phyloP scores from a whole-genome alignment of 257 asterid genomes.

The Fraxinus excelsior region DNA sequence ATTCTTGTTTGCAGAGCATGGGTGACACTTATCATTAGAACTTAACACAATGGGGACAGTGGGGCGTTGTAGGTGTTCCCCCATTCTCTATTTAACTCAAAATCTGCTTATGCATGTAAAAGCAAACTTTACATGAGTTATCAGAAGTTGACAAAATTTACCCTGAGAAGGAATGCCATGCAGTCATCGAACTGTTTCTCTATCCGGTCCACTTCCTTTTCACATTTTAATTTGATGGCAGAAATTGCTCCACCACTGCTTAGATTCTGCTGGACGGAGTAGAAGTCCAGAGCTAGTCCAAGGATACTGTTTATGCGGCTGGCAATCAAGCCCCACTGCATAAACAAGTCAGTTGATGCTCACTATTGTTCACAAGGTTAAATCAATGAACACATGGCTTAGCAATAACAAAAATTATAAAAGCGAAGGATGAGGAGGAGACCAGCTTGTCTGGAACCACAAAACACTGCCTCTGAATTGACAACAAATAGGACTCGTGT shows the following conservation, averaged over 20 bases:
- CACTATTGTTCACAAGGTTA: slow-evolving; percentile 16
- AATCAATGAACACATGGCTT: slow-evolving; percentile 2
- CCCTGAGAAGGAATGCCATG: slow-evolving; percentile 94
- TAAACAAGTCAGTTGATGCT: background rate
- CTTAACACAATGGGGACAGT: background rate
- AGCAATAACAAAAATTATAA: background rate
- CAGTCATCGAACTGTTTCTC: slow-evolving; percentile 92
- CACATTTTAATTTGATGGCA: slow-evolving; percentile 76
- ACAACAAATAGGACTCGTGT: slow-evolving; percentile 83
- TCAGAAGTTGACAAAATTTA: slow-evolving; percentile 34
- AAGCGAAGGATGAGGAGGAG: slow-evolving; percentile 23
- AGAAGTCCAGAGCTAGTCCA: slow-evolving; percentile 87
- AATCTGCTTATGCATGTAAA: background rate
- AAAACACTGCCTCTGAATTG: slow-evolving; percentile 88
- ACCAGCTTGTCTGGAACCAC: slow-evolving; percentile 99
- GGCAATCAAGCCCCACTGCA: slow-evolving; percentile 91
- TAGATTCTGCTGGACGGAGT: slow-evolving; percentile 68
- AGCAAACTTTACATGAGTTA: slow-evolving; percentile 1
- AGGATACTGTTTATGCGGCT: slow-evolving; percentile 92
- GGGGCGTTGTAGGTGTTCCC: too few species aligned
- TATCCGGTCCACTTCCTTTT: slow-evolving; percentile 81
- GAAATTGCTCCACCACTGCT: slow-evolving; percentile 73
- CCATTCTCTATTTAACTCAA: background rate
- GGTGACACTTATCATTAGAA: background rate
- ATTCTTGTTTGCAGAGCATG: background rate